A percentile compares a stretch with the other conserved stretches of the same genome.
Conservation (phyloP, 305 asterid species). For the Fraxinus xanthoxyloides region DNA sequence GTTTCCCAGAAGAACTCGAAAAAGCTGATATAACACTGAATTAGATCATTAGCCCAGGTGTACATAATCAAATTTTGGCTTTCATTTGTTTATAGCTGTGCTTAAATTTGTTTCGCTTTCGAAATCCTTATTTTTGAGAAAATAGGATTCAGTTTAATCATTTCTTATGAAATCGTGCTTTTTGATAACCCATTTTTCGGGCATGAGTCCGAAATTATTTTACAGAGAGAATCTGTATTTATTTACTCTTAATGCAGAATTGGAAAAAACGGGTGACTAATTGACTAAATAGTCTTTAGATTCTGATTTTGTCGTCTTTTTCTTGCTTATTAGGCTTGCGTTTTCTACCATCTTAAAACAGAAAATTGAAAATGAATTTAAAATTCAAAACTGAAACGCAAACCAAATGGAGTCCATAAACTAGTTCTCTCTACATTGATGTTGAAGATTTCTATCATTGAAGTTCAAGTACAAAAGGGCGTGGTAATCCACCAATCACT, state of each 20-base stretch:
- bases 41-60: conserved; percentile 11
- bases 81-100: conserved; percentile 10
- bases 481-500: conserved; percentile 23
- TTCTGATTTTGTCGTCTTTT: not conserved
- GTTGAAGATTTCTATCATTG: conserved; percentile 21
- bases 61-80: conserved; percentile 20
- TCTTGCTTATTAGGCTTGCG: not conserved
- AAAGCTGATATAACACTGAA: conserved; percentile 11
- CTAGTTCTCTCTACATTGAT: conserved; percentile 30
- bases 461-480: conserved; percentile 23
- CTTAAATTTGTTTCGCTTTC: not conserved
- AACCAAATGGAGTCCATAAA: conserved; percentile 8
- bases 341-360: not conserved
- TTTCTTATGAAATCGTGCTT: not conserved
- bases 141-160: not conserved
- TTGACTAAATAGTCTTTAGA: not conserved
- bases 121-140: not conserved
- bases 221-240: not conserved
- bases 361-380: not conserved
- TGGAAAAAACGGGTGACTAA: not conserved
- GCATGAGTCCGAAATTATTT: not conserved
- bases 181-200: not conserved
- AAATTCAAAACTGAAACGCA: not conserved
- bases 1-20: conserved; percentile 31
- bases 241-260: not conserved